Percentiles rank a stretch among this genome's conserved stretches.
These are phyloP conservation scores for Plantago elongata DNA, from an alignment of 257 asterid genomes.

Conservation along the genomic window DNA sequence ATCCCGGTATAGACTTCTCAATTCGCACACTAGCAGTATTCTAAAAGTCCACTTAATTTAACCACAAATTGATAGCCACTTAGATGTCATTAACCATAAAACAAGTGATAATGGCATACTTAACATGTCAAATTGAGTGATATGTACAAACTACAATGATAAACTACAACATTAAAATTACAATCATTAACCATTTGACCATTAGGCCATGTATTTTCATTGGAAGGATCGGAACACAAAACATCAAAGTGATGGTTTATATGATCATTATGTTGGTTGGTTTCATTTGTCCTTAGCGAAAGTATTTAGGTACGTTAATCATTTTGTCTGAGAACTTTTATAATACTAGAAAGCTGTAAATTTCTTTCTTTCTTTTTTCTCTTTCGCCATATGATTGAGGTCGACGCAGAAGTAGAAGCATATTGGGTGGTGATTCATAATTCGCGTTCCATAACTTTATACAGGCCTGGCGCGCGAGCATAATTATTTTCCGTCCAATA, in stretches of 20 bases:
- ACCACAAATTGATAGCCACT: not conserved
- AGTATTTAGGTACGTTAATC: slow-evolving; percentile 11
- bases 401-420: not conserved
- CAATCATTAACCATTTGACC: slow-evolving; percentile 23
- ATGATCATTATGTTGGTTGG: slow-evolving; percentile 29
- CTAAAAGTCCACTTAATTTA: not conserved
- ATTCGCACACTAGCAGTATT: not conserved
- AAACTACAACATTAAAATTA: slow-evolving; percentile 7
- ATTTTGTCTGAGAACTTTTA: slow-evolving; percentile 17
- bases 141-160: slow-evolving; percentile 9
- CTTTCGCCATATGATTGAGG: not conserved
- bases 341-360: not conserved
- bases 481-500: not conserved
- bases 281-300: slow-evolving; percentile 28
- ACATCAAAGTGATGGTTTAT: slow-evolving; percentile 16
- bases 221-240: slow-evolving; percentile 23
- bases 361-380: not conserved
- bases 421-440: not conserved
- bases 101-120: slow-evolving; percentile 28
- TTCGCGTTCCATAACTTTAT: too few species aligned
- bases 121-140: slow-evolving; percentile 18
- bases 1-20: too few species aligned
- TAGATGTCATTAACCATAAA: slow-evolving; percentile 23
- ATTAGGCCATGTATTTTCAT: slow-evolving; percentile 20
- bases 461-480: not conserved